Conservation (phyloP, 345 rosid genomes). For the Ceriops zippeliana region DNA sequence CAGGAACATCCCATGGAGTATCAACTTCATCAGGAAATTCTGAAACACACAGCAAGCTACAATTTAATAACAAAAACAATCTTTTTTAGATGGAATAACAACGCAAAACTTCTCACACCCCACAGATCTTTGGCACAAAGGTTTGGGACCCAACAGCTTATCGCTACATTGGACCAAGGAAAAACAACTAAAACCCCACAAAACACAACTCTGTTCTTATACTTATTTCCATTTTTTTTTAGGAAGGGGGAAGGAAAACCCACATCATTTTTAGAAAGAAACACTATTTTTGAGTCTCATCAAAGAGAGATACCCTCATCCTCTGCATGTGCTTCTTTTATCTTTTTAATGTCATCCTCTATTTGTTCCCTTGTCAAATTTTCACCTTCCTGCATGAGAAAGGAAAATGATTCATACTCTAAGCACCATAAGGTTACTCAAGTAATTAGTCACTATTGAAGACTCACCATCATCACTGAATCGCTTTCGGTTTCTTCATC, state of each 20-base stretch:
- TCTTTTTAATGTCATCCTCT: slow-evolving; percentile 69
- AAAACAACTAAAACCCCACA: background rate
- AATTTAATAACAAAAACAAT: background rate
- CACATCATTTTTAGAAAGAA: background rate
- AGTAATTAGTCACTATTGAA: background rate
- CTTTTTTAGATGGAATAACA: background rate
- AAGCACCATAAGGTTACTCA: background rate
- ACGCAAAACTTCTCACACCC: background rate
- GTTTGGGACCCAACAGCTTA: too few species aligned
- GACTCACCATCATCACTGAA: slow-evolving; percentile 72
- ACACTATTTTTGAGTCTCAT: too few species aligned
- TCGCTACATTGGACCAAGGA: background rate
- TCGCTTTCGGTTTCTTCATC: slow-evolving; percentile 82
- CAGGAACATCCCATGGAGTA: slow-evolving; percentile 79
- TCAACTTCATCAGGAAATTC: slow-evolving; percentile 97
- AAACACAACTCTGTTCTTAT: background rate
- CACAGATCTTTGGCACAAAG: too few species aligned
- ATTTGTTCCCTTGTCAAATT: slow-evolving; percentile 74
- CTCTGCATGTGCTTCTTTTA: slow-evolving; percentile 84
- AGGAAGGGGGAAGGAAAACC: background rate
- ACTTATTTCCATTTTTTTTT: background rate
- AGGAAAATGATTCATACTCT: background rate
- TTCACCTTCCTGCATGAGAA: slow-evolving; percentile 67
- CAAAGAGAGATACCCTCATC: slow-evolving; percentile 66
- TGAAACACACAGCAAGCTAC: slow-evolving; percentile 21